phyloP scores from a whole-genome alignment of 495 filamentous ascomycete genomes.

The Aspergillus hancockii region DNA sequence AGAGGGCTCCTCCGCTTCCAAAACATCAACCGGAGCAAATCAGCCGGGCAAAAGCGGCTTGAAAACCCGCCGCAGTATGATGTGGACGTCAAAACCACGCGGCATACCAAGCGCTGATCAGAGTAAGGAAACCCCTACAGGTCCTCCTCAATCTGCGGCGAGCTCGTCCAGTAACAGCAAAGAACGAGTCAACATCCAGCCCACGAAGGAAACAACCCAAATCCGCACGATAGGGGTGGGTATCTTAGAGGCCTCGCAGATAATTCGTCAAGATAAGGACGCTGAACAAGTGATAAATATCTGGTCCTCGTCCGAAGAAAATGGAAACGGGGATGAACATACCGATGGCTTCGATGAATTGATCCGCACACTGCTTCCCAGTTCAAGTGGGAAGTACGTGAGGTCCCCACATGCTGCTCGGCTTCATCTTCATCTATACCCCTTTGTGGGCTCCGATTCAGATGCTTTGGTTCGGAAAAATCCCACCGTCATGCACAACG shows the following conservation, averaged over 20 bases:
- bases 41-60: conserved; percentile 42
- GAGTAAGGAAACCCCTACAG: conserved; percentile 47
- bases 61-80: conserved; percentile 72
- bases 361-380: conserved; percentile 72
- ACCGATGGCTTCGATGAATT: conserved; percentile 74
- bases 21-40: conserved; percentile 28
- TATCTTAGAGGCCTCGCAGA: conserved; percentile 72
- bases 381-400: conserved; percentile 68
- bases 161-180: conserved; percentile 58
- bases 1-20: conserved; percentile 37
- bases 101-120: conserved; percentile 31
- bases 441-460: conserved; percentile 74
- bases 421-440: conserved; percentile 71
- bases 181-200: conserved; percentile 39
- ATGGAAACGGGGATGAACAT: conserved; percentile 51
- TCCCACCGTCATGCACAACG: conserved; percentile 81
- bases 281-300: conserved; percentile 76
- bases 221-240: conserved; percentile 78
- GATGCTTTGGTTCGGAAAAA: conserved; percentile 80
- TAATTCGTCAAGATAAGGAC: conserved; percentile 75
- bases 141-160: conserved; percentile 52
- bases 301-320: conserved; percentile 67
- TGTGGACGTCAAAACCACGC: conserved; percentile 64
- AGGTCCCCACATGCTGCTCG: conserved; percentile 69
- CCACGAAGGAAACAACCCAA: conserved; percentile 47